Evolutionary conservation across 164 flowering plant genomes (phyloP), one percentile per base, ranked within the genome.

Genomic region (Chimonanthus praecox): DNA sequence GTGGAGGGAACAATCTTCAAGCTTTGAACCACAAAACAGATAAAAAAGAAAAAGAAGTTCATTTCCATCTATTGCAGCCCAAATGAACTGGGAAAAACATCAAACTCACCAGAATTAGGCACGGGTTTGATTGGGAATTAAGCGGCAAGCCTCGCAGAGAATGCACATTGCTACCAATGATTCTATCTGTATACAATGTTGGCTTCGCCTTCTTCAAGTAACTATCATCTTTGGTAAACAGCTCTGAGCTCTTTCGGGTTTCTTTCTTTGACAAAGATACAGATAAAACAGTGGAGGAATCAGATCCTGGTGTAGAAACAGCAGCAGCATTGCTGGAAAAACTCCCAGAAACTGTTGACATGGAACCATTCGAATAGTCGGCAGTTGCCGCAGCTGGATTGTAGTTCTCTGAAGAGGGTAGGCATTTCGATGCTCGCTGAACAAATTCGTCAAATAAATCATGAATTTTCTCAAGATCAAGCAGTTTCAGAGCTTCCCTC

Each of bases 171-270:
- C n/a, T 58, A 33, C 83, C 84, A 81, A 82, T 33, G 33, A 33
- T 74, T 49, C 90, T 87, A 73, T 84, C 91, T 4, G 50, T 64
- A 74, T 64, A 77, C 33, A 84, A 82, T 1, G 78, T 45, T 0
- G 85, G 21, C 73, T 87, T 89, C 4, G 85, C 46, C 75, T 81
- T 87, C 80, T 73, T 84, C 61, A 92, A 71, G 76, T 76, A 92
- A 71, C 82, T 87, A 67, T 90, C 97, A 73, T 92, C 97, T 73
- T 83, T 89, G 51, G 83, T 78, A 75, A 84, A 78, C 76, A 81
- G 72, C 71, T 84, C 84, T 3, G 78, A 49, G 64, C 78, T 77
- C 44, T 69, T 77, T 21, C 54, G 16, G 46, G 47, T n/a, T 10
- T 72, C 80, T 72, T 77, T 74, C 49, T 68, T 72, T 33, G 75